These are phyloP conservation scores for Cyclaneusma minus DNA, from an alignment of 2,329 filamentous ascomycete species.

Conservation along the genomic window DNA sequence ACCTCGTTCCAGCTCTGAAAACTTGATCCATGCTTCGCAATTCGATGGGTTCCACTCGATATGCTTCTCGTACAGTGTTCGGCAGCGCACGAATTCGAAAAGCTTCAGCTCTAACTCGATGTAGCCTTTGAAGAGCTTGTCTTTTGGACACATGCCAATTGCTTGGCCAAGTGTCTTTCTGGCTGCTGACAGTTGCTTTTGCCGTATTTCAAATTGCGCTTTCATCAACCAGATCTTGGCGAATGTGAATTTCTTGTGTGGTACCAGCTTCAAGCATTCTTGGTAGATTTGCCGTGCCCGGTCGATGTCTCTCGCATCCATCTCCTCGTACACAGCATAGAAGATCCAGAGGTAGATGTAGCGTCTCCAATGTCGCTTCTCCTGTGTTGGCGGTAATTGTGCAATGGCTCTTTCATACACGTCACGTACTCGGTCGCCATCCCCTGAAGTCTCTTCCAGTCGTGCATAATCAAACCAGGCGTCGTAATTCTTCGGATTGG, in stretches of 20 bases:
- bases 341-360: slow-evolving; percentile 99
- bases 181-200: slow-evolving; percentile 63
- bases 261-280: slow-evolving; percentile 73
- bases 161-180: slow-evolving; percentile 81
- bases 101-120: slow-evolving; percentile 84
- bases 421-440: slow-evolving; percentile 72
- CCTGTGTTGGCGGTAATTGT: slow-evolving; percentile 84
- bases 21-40: slow-evolving; percentile 90
- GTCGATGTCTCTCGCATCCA: slow-evolving; percentile 61
- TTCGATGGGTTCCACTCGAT: slow-evolving; percentile 85
- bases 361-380: slow-evolving; percentile 92
- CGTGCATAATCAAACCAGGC: slow-evolving; percentile 92
- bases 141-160: slow-evolving; percentile 90
- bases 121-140: slow-evolving; percentile 88
- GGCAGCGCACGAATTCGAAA: slow-evolving; percentile 85
- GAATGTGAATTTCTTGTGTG: slow-evolving; percentile 95
- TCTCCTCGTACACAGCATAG: slow-evolving; percentile 91
- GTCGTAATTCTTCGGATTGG: slow-evolving; percentile 94
- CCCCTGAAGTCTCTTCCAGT: slow-evolving; percentile 73
- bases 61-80: slow-evolving; percentile 86
- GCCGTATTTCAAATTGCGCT: slow-evolving; percentile 83
- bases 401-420: slow-evolving; percentile 93
- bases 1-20: slow-evolving; percentile 81
- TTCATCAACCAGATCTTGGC: slow-evolving; percentile 92
- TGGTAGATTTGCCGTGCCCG: slow-evolving; percentile 82